Conservation (phyloP, 106 monocot genomes). For the Iris macrosiphon region DNA sequence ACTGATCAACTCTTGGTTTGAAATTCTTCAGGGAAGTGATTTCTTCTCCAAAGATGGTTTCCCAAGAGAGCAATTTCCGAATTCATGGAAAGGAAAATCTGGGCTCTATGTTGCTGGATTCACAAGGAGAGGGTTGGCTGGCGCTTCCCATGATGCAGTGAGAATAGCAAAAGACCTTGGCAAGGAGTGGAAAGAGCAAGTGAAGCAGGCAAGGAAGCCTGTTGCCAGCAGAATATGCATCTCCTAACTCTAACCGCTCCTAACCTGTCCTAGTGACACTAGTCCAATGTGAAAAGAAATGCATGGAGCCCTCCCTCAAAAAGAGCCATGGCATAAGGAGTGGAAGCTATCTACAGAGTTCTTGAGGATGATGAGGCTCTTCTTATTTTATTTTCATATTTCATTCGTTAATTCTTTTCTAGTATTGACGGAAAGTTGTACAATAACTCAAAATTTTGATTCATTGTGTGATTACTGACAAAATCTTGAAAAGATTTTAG, state of each 20-base stretch:
- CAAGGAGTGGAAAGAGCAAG: slow-evolving; percentile 48
- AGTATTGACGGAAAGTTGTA: no score
- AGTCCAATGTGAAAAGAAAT: no score
- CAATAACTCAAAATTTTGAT: no score
- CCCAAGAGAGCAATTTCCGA: slow-evolving; percentile 46
- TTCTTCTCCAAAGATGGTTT: slow-evolving; percentile 54
- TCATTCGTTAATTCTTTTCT: no score
- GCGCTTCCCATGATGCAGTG: slow-evolving; percentile 45
- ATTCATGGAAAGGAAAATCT: slow-evolving; percentile 51
- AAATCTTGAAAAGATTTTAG: no score
- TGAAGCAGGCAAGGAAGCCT: slow-evolving; percentile 26
- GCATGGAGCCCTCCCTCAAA: no score
- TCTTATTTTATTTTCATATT: no score
- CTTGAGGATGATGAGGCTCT: no score
- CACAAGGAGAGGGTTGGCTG: slow-evolving; percentile 53
- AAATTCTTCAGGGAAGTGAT: slow-evolving; percentile 34
- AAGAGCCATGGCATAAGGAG: no score
- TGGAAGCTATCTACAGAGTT: no score
- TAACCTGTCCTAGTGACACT: no score
- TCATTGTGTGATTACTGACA: no score
- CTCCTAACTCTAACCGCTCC: slow-evolving; percentile 24
- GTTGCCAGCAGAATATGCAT: slow-evolving; percentile 34
- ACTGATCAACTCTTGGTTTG: background rate
- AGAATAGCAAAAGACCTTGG: slow-evolving; percentile 48
- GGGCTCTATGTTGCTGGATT: slow-evolving; percentile 69